phyloP scores from a whole-genome alignment of 2,329 filamentous ascomycete species.

The Phialocephala sp. region DNA sequence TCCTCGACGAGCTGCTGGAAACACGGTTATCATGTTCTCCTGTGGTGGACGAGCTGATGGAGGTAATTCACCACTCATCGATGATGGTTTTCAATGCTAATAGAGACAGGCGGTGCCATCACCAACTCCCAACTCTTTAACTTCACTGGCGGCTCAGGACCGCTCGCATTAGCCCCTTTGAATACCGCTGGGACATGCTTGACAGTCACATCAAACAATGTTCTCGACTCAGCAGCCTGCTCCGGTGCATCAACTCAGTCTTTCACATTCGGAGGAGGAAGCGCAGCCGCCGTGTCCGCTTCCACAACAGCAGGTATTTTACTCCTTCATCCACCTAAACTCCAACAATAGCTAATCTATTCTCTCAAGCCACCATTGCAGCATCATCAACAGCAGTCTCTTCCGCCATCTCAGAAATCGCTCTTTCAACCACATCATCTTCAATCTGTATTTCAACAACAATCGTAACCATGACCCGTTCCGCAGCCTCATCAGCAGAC shows the following conservation, averaged over 20 bases:
- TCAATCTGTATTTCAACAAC: slow-evolving; percentile 18
- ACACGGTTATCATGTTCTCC: slow-evolving; percentile 62
- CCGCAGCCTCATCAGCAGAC: slow-evolving; percentile 1
- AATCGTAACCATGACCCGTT: slow-evolving; percentile 16
- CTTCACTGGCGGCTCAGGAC: slow-evolving; percentile 50
- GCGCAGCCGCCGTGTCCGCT: neutral
- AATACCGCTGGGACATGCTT: slow-evolving; percentile 56
- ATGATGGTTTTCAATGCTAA: slow-evolving; percentile 19
- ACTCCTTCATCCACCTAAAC: slow-evolving; percentile 1
- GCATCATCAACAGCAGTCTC: slow-evolving; percentile 12
- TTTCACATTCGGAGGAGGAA: slow-evolving; percentile 46
- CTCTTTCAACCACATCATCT: slow-evolving; percentile 13
- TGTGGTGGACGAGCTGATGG: slow-evolving; percentile 64
- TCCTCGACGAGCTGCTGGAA: slow-evolving; percentile 54
- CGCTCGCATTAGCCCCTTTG: slow-evolving; percentile 51
- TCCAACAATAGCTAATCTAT: neutral
- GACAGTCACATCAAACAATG: slow-evolving; percentile 48
- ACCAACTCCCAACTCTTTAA: slow-evolving; percentile 59
- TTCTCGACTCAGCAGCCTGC: slow-evolving; percentile 53
- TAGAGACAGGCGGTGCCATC: slow-evolving; percentile 49
- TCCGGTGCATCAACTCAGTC: slow-evolving; percentile 49
- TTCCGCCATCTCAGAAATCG: slow-evolving; percentile 9
- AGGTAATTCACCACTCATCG: slow-evolving; percentile 38
- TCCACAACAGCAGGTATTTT: neutral
- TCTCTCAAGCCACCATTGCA: slow-evolving; percentile 3